Conservation (phyloP, 2,329 filamentous ascomycete species). For the Fusarium albidum region DNA sequence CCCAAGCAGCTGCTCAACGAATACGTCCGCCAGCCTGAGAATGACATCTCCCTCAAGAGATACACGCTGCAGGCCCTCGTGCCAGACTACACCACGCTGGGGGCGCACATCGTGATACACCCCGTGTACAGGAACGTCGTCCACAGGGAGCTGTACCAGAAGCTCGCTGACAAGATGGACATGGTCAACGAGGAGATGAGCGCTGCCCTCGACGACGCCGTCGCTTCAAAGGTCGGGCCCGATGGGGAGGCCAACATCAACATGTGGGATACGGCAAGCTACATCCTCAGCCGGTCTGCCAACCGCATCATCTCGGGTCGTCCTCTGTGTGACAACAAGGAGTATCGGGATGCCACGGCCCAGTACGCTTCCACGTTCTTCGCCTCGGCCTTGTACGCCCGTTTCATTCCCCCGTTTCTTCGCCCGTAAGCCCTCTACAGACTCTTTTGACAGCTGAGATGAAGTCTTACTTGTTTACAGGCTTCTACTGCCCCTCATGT, state of each 20-base stretch:
- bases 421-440: slow-evolving; percentile 20
- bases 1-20: slow-evolving; percentile 20
- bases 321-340: slow-evolving; percentile 20
- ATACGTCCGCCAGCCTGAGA: slow-evolving; percentile 22
- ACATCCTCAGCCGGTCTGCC: slow-evolving; percentile 23
- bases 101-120: slow-evolving; percentile 21
- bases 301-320: slow-evolving; percentile 26
- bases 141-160: slow-evolving; percentile 21
- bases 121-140: slow-evolving; percentile 25
- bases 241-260: slow-evolving; percentile 14
- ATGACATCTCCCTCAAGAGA: slow-evolving; percentile 25
- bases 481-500: slow-evolving; percentile 21
- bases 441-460: neutral
- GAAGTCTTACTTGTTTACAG: slow-evolving; percentile 4
- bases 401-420: slow-evolving; percentile 25
- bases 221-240: slow-evolving; percentile 10
- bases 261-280: slow-evolving; percentile 23
- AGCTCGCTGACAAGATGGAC: slow-evolving; percentile 16
- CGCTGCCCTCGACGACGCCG: slow-evolving; percentile 12
- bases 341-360: slow-evolving; percentile 21
- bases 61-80: slow-evolving; percentile 22
- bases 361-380: slow-evolving; percentile 24
- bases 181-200: slow-evolving; percentile 25
- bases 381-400: slow-evolving; percentile 20
- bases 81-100: slow-evolving; percentile 19